A percentile compares a stretch with the other conserved stretches of the same genome.
phyloP scores from a whole-genome alignment of 495 filamentous ascomycete genomes.

The Penicillium salamii region DNA sequence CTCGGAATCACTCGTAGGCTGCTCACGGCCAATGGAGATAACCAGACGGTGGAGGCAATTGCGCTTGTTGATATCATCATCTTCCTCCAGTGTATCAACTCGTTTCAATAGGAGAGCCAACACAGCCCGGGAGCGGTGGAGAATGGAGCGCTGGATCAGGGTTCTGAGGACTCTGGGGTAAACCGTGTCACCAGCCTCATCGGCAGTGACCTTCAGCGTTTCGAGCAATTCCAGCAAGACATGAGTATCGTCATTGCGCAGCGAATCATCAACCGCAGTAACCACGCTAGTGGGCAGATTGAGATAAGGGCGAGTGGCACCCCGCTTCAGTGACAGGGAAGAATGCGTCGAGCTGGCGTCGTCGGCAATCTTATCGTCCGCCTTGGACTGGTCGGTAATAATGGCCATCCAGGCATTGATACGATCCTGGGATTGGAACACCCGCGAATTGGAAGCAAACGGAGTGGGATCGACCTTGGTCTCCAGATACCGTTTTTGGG shows the following conservation, averaged over 20 bases:
- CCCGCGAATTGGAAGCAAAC: conserved; percentile 74
- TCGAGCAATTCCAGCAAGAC: conserved; percentile 57
- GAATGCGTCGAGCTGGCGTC: conserved; percentile 72
- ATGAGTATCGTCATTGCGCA: conserved; percentile 68
- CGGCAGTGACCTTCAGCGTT: conserved; percentile 50
- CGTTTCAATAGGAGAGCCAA: conserved; percentile 65
- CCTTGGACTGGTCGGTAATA: conserved; percentile 45
- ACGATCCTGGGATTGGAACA: conserved; percentile 63
- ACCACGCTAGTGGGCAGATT: conserved; percentile 63
- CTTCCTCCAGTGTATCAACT: conserved; percentile 71
- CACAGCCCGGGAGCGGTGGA: conserved; percentile 62
- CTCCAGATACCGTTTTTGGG: conserved; percentile 78
- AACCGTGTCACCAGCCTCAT: conserved; percentile 41
- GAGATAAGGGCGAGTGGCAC: conserved; percentile 66
- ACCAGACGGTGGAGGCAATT: conserved; percentile 92
- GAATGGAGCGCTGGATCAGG: conserved; percentile 80
- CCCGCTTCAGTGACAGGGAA: conserved; percentile 65
- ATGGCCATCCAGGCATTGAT: conserved; percentile 91
- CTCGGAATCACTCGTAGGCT: conserved; percentile 56
- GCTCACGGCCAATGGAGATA: conserved; percentile 80
- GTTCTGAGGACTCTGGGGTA: conserved; percentile 68
- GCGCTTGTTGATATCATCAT: conserved; percentile 87
- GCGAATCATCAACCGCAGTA: conserved; percentile 71
- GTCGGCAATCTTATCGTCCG: conserved; percentile 66
- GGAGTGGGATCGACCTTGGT: conserved; percentile 81